These are phyloP conservation scores for Glonium stellatum DNA, from an alignment of 495 filamentous ascomycete genomes.

Conservation along the genomic window DNA sequence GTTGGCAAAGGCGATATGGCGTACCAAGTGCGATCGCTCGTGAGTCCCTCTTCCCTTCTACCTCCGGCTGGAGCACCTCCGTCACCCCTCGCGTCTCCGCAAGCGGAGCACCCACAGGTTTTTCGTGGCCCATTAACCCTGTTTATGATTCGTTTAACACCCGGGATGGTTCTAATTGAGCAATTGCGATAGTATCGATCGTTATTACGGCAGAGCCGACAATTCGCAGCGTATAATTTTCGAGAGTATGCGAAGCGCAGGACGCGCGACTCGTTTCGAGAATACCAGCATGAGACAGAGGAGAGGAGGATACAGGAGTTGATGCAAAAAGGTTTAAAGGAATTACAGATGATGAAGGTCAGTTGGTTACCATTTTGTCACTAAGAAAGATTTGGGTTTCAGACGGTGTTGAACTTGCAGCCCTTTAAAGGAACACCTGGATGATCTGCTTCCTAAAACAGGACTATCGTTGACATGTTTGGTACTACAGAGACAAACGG, in stretches of 20 bases:
- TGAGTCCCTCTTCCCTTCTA: slow-evolving; percentile 25
- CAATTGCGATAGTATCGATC: slow-evolving; percentile 67
- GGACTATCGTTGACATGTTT: slow-evolving; percentile 6
- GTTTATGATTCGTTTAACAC: too few species aligned
- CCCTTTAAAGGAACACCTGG: too few species aligned
- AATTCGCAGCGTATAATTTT: slow-evolving; percentile 95
- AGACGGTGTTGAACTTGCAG: too few species aligned
- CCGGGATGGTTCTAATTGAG: not conserved
- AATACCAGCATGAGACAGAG: slow-evolving; percentile 58
- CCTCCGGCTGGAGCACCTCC: slow-evolving; percentile 20
- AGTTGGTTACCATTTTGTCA: not conserved
- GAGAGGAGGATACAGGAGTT: slow-evolving; percentile 80
- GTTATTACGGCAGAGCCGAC: slow-evolving; percentile 73
- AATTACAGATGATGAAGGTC: slow-evolving; percentile 88
- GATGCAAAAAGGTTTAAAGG: slow-evolving; percentile 79
- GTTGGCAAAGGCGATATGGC: slow-evolving; percentile 27
- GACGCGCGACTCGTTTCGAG: slow-evolving; percentile 81
- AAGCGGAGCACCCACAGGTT: slow-evolving; percentile 28
- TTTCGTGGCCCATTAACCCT: not conserved
- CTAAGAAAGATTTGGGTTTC: not conserved
- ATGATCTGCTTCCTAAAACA: too few species aligned
- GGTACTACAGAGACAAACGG: slow-evolving; percentile 72
- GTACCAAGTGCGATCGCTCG: slow-evolving; percentile 31
- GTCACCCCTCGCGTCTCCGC: slow-evolving; percentile 38
- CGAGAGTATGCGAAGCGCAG: slow-evolving; percentile 89